phyloP scores from a whole-genome alignment of 495 filamentous ascomycete species.

The Penicillium fimorum region DNA sequence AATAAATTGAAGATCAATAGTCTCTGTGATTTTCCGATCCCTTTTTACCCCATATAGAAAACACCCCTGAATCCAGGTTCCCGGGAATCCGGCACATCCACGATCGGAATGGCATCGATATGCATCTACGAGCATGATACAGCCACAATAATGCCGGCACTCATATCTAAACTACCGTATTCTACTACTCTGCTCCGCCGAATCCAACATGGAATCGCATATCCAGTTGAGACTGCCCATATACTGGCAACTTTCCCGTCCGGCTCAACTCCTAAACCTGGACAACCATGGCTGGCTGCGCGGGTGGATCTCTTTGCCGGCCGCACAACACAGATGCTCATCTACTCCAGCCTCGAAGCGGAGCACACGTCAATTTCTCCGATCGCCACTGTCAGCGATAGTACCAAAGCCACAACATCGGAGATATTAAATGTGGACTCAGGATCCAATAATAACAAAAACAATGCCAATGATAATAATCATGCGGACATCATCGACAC shows the following conservation, averaged over 20 bases:
- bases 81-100: slow-evolving; percentile 2
- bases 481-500: background rate
- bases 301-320: slow-evolving; percentile 56
- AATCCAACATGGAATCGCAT: slow-evolving; percentile 51
- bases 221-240: slow-evolving; percentile 37
- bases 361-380: slow-evolving; percentile 23
- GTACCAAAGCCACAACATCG: slow-evolving; percentile 2
- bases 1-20: slow-evolving; percentile 8
- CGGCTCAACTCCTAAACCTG: slow-evolving; percentile 18
- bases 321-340: slow-evolving; percentile 59
- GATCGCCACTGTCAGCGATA: slow-evolving; percentile 19
- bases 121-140: slow-evolving; percentile 39
- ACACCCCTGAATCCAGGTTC: slow-evolving; percentile 13
- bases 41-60: background rate
- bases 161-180: slow-evolving; percentile 51
- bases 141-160: slow-evolving; percentile 41
- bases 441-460: slow-evolving; percentile 1
- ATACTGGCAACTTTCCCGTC: slow-evolving; percentile 43
- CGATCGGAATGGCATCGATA: slow-evolving; percentile 2
- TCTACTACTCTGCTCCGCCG: slow-evolving; percentile 58
- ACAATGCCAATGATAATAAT: background rate
- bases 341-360: slow-evolving; percentile 57
- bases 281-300: slow-evolving; percentile 47
- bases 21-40: background rate
- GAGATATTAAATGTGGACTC: slow-evolving; percentile 5